Evolutionary conservation across 2,329 filamentous ascomycete genomes (phyloP).

Genomic region (Phaeosphaeria sp.): DNA sequence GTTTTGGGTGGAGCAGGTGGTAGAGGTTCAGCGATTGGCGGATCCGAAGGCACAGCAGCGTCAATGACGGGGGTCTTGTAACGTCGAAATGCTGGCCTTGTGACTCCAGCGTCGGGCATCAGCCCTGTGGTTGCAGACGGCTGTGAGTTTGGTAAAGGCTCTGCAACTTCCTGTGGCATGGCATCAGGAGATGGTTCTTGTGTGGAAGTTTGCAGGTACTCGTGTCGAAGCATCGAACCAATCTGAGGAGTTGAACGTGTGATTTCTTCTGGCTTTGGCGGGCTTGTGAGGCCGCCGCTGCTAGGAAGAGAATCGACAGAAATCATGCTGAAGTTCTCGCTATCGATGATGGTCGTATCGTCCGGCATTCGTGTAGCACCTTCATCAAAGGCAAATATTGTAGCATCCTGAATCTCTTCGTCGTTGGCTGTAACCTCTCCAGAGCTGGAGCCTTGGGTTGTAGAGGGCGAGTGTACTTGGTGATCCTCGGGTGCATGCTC

Average conservation of each 20-base stretch:
- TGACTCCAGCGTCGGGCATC: conserved; percentile 10
- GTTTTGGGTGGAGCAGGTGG: conserved; percentile 25
- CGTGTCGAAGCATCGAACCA: conserved; percentile 18
- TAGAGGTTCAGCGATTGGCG: conserved; percentile 35
- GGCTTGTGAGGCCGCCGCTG: conserved; percentile 34
- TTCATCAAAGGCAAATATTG: conserved; percentile 38
- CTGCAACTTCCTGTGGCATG: conserved; percentile 1
- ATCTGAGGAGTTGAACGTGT: conserved; percentile 11
- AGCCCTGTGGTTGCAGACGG: conserved; percentile 7
- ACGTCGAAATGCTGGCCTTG: conserved; percentile 23
- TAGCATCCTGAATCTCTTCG: conserved; percentile 27
- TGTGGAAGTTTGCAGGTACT: conserved; percentile 15
- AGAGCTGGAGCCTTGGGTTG: neutral
- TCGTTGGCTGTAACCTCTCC: conserved; percentile 20
- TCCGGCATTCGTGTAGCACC: conserved; percentile 46
- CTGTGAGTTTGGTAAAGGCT: conserved; percentile 14
- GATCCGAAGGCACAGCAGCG: conserved; percentile 33
- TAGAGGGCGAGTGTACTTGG: neutral
- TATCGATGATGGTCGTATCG: conserved; percentile 55
- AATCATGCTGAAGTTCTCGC: conserved; percentile 60
- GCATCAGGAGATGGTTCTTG: neutral
- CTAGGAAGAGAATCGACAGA: conserved; percentile 55
- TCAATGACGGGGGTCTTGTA: conserved; percentile 39
- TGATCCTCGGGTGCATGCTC: neutral
- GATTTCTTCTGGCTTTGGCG: conserved; percentile 18